phyloP scores from a whole-genome alignment of 2,329 filamentous ascomycete genomes.

The Xylaria multiplex region DNA sequence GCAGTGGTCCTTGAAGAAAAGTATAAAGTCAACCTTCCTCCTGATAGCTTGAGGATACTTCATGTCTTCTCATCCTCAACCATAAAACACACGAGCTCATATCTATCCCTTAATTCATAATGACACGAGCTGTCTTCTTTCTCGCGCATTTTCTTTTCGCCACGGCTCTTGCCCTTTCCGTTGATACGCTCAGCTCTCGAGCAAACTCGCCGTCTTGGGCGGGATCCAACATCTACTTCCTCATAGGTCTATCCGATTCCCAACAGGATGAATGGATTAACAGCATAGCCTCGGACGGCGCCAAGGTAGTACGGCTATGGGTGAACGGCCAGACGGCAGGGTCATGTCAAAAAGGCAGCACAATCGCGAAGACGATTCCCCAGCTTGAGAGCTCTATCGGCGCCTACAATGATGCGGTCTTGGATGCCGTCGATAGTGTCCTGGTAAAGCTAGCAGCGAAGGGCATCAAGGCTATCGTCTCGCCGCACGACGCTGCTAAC shows the following conservation, averaged over 20 bases:
- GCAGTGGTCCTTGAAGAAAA: too few relatives aligned
- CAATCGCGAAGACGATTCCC: slow-evolving; percentile 34
- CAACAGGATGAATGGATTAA: slow-evolving; percentile 46
- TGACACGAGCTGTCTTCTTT: slow-evolving; percentile 8
- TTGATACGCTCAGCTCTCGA: slow-evolving; percentile 8
- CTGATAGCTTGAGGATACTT: neutral
- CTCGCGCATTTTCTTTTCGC: slow-evolving; percentile 7
- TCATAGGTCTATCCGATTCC: slow-evolving; percentile 44
- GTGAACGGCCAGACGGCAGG: slow-evolving; percentile 40
- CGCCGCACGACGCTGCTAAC: slow-evolving; percentile 45
- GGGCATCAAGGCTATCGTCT: slow-evolving; percentile 49
- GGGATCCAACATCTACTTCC: slow-evolving; percentile 47
- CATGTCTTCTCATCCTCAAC: neutral
- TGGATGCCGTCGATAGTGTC: slow-evolving; percentile 47
- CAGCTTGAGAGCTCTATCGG: slow-evolving; percentile 44
- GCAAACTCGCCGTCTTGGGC: slow-evolving; percentile 42
- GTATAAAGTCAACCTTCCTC: slow-evolving; percentile 11
- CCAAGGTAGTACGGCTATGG: slow-evolving; percentile 49
- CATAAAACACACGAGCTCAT: neutral
- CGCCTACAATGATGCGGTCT: slow-evolving; percentile 42
- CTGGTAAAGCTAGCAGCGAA: slow-evolving; percentile 44
- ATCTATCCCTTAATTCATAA: slow-evolving; percentile 7
- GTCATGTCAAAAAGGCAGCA: slow-evolving; percentile 47
- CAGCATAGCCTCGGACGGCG: slow-evolving; percentile 43
- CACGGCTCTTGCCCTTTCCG: slow-evolving; percentile 7